A percentile compares a stretch with the other conserved stretches of the same genome.
phyloP scores from a whole-genome alignment of 129 eudicot species.

The Flaveria sonorensis region DNA sequence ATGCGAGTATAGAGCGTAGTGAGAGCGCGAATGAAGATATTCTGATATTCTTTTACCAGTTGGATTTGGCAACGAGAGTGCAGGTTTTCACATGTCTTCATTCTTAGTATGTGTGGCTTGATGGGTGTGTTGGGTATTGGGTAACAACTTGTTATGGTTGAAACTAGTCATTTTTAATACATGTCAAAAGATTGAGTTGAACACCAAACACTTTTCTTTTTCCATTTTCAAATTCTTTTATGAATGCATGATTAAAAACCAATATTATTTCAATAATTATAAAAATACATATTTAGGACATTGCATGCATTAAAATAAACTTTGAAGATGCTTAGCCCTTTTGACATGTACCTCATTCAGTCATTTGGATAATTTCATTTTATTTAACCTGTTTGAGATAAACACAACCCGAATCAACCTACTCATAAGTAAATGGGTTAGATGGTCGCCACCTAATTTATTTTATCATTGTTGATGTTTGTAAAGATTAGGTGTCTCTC shows the following conservation, averaged over 20 bases:
- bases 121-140: neutral
- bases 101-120: constrained; percentile 21
- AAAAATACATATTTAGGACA: neutral
- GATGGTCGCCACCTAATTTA: neutral
- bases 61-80: constrained; percentile 87
- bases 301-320: neutral
- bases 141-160: neutral
- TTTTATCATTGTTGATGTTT: neutral
- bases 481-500: neutral
- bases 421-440: neutral
- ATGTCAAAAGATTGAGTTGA: neutral
- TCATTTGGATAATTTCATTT: neutral
- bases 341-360: neutral
- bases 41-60: constrained; percentile 83
- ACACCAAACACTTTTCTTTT: neutral
- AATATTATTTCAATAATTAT: neutral
- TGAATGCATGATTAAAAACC: neutral
- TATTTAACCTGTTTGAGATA: constrained; percentile 3
- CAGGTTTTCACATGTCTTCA: constrained; percentile 57
- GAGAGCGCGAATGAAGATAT: constrained; percentile 84
- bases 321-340: too few relatives aligned
- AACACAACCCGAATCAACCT: neutral
- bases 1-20: constrained; percentile 80
- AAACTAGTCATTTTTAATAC: neutral
- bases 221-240: neutral